Evolutionary conservation across 1,284 basidiomycete species (phyloP).

Genomic region (Kwoniella shivajii): DNA sequence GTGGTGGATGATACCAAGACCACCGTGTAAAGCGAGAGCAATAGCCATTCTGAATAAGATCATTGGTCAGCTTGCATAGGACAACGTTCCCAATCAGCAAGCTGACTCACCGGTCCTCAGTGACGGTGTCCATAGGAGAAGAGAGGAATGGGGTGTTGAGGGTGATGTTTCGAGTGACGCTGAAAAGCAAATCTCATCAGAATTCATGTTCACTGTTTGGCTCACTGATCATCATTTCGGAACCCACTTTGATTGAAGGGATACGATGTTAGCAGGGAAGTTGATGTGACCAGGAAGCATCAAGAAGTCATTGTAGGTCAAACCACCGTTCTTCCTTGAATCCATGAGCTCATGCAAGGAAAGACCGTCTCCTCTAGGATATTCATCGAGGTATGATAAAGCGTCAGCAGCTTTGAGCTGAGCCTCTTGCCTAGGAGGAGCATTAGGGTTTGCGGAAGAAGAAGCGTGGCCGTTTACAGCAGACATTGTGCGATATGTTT

Average conservation of each 20-base stretch:
- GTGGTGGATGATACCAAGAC: slow-evolving; percentile 98
- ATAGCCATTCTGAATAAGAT: slow-evolving; percentile 74
- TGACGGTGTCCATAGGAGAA: slow-evolving; percentile 99
- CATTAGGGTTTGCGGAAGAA: slow-evolving; percentile 16
- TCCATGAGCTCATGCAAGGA: slow-evolving; percentile 87
- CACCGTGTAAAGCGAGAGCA: slow-evolving; percentile 88
- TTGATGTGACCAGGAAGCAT: slow-evolving; percentile 95
- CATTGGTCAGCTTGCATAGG: slow-evolving; percentile 5
- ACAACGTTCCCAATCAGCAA: neutral
- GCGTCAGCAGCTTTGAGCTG: slow-evolving; percentile 56
- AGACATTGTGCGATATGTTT: slow-evolving; percentile 17
- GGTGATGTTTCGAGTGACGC: slow-evolving; percentile 85
- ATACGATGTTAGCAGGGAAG: slow-evolving; percentile 73
- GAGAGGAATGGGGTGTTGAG: slow-evolving; percentile 97
- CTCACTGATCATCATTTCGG: neutral
- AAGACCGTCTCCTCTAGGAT: slow-evolving; percentile 80
- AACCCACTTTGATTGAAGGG: slow-evolving; percentile 68
- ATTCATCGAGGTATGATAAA: slow-evolving; percentile 71
- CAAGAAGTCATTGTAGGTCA: slow-evolving; percentile 96
- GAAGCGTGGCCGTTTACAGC: slow-evolving; percentile 11
- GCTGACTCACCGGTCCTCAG: slow-evolving; percentile 70
- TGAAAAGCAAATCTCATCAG: slow-evolving; percentile 10
- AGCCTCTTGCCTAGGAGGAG: slow-evolving; percentile 21
- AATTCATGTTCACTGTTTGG: neutral
- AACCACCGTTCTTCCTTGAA: slow-evolving; percentile 81